A percentile compares a stretch with the other conserved stretches of the same genome.
These are phyloP conservation scores for Endogone sp. DNA, from an alignment of 192 early-diverging fungal genomes.

Conservation along the genomic window DNA sequence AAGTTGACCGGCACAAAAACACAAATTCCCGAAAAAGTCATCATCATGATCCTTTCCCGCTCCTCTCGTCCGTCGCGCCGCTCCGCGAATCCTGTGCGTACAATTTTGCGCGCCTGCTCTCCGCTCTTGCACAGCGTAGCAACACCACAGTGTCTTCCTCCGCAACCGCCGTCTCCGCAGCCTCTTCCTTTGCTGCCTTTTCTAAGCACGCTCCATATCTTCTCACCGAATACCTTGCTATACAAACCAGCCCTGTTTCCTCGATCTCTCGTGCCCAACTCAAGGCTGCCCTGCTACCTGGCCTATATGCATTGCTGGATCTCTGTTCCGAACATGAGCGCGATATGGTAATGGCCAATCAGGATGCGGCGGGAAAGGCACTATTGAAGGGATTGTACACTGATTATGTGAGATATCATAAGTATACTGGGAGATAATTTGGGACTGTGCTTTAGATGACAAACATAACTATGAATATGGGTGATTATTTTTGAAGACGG, in stretches of 20 bases:
- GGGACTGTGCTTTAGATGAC: no score
- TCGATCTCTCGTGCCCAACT: constrained; percentile 33
- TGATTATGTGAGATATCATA: constrained; percentile 46
- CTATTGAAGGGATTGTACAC: constrained; percentile 46
- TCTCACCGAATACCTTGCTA: constrained; percentile 51
- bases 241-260: constrained; percentile 46
- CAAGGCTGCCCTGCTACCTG: constrained; percentile 44
- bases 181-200: constrained; percentile 28
- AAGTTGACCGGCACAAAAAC: constrained; percentile 23
- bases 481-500: no score
- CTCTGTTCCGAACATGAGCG: constrained; percentile 63
- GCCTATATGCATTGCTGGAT: constrained; percentile 59
- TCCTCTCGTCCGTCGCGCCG: constrained; percentile 31
- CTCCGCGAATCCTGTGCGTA: constrained; percentile 14
- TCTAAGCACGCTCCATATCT: constrained; percentile 45
- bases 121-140: neutral
- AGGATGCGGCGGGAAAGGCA: constrained; percentile 50
- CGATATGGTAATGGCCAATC: constrained; percentile 56
- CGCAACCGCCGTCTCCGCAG: neutral
- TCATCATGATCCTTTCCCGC: constrained; percentile 22
- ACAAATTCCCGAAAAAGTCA: constrained; percentile 4
- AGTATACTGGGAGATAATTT: constrained; percentile 51
- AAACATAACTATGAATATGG: no score
- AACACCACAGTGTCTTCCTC: neutral
- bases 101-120: constrained; percentile 17